Evolutionary conservation across 2,329 filamentous ascomycete species (phyloP).

Genomic region (Remersonia thermophila): DNA sequence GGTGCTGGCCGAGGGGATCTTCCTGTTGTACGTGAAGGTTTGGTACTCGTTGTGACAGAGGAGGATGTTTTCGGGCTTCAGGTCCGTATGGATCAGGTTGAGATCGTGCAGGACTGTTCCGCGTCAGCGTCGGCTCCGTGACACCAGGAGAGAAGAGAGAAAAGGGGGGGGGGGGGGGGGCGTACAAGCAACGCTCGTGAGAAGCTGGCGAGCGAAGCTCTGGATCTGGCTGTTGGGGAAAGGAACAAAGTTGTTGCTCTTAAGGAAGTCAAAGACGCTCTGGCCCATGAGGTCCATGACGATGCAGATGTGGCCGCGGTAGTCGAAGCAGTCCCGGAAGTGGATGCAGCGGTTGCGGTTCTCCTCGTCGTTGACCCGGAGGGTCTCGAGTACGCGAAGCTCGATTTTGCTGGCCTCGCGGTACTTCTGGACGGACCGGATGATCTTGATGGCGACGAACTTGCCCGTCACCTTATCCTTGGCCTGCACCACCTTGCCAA

Average conservation of each 20-base stretch:
- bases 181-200: slow-evolving; percentile 97
- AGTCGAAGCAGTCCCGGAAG: slow-evolving; percentile 92
- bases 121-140: slow-evolving; percentile 15
- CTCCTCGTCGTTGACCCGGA: slow-evolving; percentile 79
- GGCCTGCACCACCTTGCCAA: slow-evolving; percentile 95
- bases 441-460: slow-evolving; percentile 88
- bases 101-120: slow-evolving; percentile 78
- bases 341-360: slow-evolving; percentile 97
- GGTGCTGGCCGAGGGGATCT: slow-evolving; percentile 54
- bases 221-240: slow-evolving; percentile 99
- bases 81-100: slow-evolving; percentile 85
- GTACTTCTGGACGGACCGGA: slow-evolving; percentile 96
- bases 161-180: slow-evolving; percentile 19
- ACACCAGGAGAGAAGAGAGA: background rate
- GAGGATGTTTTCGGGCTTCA: slow-evolving; percentile 60
- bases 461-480: slow-evolving; percentile 67
- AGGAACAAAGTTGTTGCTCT: slow-evolving; percentile 86
- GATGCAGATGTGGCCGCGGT: slow-evolving; percentile 88
- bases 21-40: slow-evolving; percentile 58
- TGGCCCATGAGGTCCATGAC: slow-evolving; percentile 71
- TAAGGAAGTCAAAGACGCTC: slow-evolving; percentile 96
- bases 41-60: slow-evolving; percentile 54
- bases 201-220: slow-evolving; percentile 85
- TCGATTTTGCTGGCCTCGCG: slow-evolving; percentile 93
- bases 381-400: slow-evolving; percentile 77